Evolutionary conservation across 2,329 filamentous ascomycete genomes (phyloP).

Genomic region (Xylaria digitata): DNA sequence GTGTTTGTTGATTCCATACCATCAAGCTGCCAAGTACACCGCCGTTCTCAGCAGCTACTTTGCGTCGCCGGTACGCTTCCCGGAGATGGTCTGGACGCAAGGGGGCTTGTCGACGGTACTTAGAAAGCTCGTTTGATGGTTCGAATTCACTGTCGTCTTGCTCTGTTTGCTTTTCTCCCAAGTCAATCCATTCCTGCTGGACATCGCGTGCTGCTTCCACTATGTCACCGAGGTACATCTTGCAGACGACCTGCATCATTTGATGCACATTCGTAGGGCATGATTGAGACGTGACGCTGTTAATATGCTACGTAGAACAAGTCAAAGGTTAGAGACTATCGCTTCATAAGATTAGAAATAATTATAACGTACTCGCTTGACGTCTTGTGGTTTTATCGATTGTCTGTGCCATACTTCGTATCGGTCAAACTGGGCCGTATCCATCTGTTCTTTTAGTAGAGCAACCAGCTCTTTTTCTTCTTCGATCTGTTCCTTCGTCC

Average conservation of each 20-base stretch:
- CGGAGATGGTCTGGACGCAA: conserved; percentile 79
- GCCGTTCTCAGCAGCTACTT: conserved; percentile 69
- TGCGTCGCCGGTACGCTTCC: conserved; percentile 78
- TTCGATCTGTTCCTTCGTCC: conserved; percentile 75
- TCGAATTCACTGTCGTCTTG: conserved; percentile 55
- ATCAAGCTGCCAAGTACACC: conserved; percentile 67
- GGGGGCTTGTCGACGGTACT: conserved; percentile 62
- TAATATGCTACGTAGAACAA: conserved; percentile 69
- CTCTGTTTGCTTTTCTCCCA: conserved; percentile 68
- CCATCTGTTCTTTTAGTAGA: conserved; percentile 73
- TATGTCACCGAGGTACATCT: conserved; percentile 80
- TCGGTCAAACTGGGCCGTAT: conserved; percentile 73
- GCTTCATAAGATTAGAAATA: background rate
- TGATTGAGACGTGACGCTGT: conserved; percentile 83
- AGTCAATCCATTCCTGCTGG: conserved; percentile 76
- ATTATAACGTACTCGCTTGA: conserved; percentile 68
- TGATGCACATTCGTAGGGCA: conserved; percentile 79
- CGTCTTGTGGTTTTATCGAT: conserved; percentile 74
- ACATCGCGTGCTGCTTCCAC: conserved; percentile 77
- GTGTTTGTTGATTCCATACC: conserved; percentile 70
- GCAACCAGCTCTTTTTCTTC: conserved; percentile 68
- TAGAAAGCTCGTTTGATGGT: conserved; percentile 50
- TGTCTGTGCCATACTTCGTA: conserved; percentile 78
- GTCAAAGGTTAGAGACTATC: conserved; percentile 8
- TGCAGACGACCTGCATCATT: conserved; percentile 80